A percentile compares a stretch with the other conserved stretches of the same genome.
Evolutionary conservation across 306 rosid species (phyloP).

Genomic region (Benincasa hispida): DNA sequence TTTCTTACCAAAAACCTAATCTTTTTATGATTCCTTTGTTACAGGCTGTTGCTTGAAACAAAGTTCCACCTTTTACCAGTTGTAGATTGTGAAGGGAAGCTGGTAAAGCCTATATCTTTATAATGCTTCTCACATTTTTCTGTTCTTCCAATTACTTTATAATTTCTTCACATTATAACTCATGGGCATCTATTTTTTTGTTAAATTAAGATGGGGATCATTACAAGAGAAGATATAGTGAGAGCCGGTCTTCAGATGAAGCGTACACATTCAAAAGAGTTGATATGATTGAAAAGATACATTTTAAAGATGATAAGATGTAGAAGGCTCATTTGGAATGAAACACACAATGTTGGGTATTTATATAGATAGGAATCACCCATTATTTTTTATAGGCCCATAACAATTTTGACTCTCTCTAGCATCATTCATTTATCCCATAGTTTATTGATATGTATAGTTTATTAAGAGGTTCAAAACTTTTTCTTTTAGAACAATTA

Average conservation of each 20-base stretch:
- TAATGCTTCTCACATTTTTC: too few species aligned
- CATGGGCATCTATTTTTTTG: too few species aligned
- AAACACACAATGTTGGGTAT: background rate
- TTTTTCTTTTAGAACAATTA: too few species aligned
- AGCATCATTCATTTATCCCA: background rate
- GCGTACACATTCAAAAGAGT: background rate
- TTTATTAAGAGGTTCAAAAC: too few species aligned
- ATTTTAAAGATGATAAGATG: background rate
- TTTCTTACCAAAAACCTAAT: too few species aligned
- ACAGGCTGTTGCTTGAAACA: slow-evolving; percentile 67
- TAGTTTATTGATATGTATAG: too few species aligned
- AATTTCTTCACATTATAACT: too few species aligned
- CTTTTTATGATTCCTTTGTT: background rate
- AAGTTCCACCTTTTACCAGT: slow-evolving; percentile 90
- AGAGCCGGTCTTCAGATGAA: background rate
- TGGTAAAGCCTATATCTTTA: slow-evolving; percentile 30
- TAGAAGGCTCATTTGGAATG: background rate
- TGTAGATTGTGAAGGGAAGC: slow-evolving; percentile 69
- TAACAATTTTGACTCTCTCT: background rate
- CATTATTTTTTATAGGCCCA: background rate
- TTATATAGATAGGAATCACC: background rate
- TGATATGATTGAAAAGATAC: background rate
- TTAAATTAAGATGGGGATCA: background rate
- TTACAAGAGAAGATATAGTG: slow-evolving; percentile 1
- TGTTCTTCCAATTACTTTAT: too few species aligned